A percentile compares a stretch with the other conserved stretches of the same genome.
phyloP scores from a whole-genome alignment of 2,329 filamentous ascomycete species.

The Ophiostoma montium region DNA sequence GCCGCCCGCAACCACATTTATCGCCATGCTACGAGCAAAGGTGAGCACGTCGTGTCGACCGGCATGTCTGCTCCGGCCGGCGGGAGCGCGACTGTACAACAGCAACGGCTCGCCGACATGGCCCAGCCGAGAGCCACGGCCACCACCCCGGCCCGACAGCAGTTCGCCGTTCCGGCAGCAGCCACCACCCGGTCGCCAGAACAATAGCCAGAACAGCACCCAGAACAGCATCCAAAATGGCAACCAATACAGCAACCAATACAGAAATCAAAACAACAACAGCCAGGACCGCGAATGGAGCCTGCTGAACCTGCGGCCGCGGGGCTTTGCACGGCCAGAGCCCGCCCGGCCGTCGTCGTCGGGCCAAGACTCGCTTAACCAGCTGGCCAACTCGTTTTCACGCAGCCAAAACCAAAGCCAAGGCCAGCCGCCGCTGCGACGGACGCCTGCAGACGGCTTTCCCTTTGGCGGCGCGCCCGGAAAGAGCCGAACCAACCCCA shows the following conservation, averaged over 20 bases:
- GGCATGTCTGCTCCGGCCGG: not conserved
- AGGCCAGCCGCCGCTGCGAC: no score
- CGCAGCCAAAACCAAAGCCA: no score
- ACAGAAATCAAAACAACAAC: no score
- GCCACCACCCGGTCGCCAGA: not conserved
- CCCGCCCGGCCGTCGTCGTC: not conserved
- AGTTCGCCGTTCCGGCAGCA: no score
- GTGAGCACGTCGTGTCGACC: slow-evolving; percentile 4
- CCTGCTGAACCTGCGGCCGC: not conserved
- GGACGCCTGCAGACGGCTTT: no score
- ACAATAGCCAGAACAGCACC: no score
- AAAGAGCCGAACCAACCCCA: no score
- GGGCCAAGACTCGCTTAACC: not conserved
- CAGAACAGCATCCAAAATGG: no score
- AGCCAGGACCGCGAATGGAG: slow-evolving; percentile 2
- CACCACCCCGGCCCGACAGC: not conserved
- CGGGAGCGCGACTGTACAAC: slow-evolving; percentile 3
- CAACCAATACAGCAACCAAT: no score
- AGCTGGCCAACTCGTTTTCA: not conserved
- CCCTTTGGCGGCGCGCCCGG: no score
- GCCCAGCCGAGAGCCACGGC: not conserved
- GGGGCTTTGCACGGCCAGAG: not conserved
- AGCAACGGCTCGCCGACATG: not conserved
- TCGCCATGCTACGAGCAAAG: slow-evolving; percentile 10
- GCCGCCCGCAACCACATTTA: not conserved